Percentiles rank a stretch among this genome's conserved stretches.
phyloP scores from a whole-genome alignment of 169 alveolate species.

The Eimeria necatrix region DNA sequence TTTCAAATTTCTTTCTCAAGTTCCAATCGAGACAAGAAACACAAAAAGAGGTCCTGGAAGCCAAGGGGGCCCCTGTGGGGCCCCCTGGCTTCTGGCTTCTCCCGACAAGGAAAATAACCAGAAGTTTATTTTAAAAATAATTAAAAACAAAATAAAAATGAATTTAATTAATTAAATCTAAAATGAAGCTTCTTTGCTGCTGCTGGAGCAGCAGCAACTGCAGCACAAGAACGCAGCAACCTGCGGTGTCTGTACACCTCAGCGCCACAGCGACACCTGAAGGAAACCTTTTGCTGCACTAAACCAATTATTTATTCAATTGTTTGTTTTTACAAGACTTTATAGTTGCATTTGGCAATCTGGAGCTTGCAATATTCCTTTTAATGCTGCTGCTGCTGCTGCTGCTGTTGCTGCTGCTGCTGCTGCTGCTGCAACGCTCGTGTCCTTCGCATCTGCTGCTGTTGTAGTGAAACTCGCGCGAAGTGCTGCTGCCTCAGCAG shows the following conservation, averaged over 20 bases:
- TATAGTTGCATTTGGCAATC: too few species aligned
- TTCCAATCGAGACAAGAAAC: neutral
- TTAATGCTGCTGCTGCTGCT: slow-evolving; percentile 4
- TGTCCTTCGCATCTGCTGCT: neutral
- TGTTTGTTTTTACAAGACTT: too few species aligned
- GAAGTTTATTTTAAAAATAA: neutral
- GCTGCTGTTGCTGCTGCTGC: slow-evolving; percentile 23
- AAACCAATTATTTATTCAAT: too few species aligned
- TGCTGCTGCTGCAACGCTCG: neutral
- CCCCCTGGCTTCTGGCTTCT: too few species aligned
- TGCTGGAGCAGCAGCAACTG: neutral
- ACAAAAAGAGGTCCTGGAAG: neutral
- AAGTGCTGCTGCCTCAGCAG: neutral
- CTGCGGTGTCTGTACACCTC: too few species aligned
- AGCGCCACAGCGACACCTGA: too few species aligned
- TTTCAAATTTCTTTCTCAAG: too few species aligned
- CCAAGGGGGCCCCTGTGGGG: too few species aligned
- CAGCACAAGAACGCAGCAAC: neutral
- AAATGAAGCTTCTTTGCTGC: neutral
- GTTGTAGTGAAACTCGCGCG: neutral
- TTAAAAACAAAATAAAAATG: neutral
- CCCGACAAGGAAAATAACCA: neutral
- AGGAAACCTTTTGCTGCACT: too few species aligned
- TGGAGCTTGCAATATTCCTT: too few species aligned
- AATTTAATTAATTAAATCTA: neutral